Base-by-base conservation (phyloP, 768 basidiomycete species). In the Hortiboletus flavorubellus region DNA sequence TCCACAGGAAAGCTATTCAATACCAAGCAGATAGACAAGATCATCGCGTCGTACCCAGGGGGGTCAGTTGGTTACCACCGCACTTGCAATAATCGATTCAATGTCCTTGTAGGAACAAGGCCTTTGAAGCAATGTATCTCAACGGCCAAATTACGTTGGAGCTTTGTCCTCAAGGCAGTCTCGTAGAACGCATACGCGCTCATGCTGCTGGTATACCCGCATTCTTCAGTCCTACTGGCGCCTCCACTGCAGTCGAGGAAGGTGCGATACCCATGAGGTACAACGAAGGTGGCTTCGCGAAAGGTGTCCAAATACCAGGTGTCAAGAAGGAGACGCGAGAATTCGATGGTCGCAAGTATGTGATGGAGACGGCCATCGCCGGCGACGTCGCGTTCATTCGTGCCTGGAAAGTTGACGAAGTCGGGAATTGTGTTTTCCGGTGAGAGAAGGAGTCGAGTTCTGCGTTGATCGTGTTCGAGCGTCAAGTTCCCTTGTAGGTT, bases 201-300 rank as follows among this genome's bases (percentile, higher is more conserved):
- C 89, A 91, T 54, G 93, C 91, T 9, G 89, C 91, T 11, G 93
- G 93, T 48, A 92, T 93, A 56, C 93, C 93, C 16, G 92, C 88
- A n/a, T 93, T 97, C 77, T 95, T 78, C 72, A 96, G 91, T 6
- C 93, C 93, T 15, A 93, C 93, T 0, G 93, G 94, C 15, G 90
- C 91, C 8, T 81, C 81, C 21, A 94, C 92, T 18, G 90, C 90
- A 3, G 82, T 93, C 3, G 89, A 94, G 69, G 74, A 84, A 45
- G 92, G 92, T 2, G 70, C 79, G 4, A 91, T 94, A 63, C 89
- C 92, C 29, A 80, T 87, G 60, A 80, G 86, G 23, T 93, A 91
- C 70, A 86, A 89, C 47, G 76, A 81, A 23, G 89, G 89, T 18
- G 90, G 91, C n/a, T 78, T 84, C 51, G 73, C 78, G 21, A 79